Evolutionary conservation across 179 eudicot genomes (phyloP), one percentile per base, ranked within the genome.

Genomic region (Heliamphora ciliata): DNA sequence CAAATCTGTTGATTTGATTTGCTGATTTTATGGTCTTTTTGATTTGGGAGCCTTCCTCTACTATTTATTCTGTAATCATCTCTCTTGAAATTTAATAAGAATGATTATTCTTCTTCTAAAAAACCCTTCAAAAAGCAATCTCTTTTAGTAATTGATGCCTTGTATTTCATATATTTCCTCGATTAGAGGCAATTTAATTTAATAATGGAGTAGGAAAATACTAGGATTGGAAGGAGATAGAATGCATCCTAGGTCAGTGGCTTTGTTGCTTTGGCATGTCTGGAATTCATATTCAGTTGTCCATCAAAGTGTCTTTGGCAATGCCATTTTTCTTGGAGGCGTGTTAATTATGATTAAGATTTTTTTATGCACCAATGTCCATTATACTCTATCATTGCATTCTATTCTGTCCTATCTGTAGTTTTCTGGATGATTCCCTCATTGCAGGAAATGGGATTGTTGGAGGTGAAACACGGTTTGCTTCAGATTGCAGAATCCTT

Each of bases 401-500:
- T 51, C 15, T 61, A 46, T 31, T 70, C 2, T 3, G 9, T 59
- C 6, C 40, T 73, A 11, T 44, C 7, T 60, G 50, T 65, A 60
- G 21, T 65, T 50, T 76, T 63, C 60, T 76, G 60, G 77, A 78
- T n/a, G 40, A 46, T 83, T 82, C 59, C 61, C 79, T 58, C 6
- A 54, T 74, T 86, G 84, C 89, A 95, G 98, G 97, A 92, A 84
- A 94, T 96, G 97, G 96, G 99, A 61, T 86, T 96, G 87, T 84
- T 96, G 91, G 99, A 96, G 86, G 93, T 94, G 81, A 96, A 96
- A 87, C 99, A 96, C 86, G 99, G 99, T 24, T 86, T 96, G 87
- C 95, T 96, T 77, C 99, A 94, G 86, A 83, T 96, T 87, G 93
- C 97, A 0, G 99, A 96, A 84, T 87, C 99, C 8, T 86, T 96